Evolutionary conservation across 164 flowering plant genomes (phyloP).

Genomic region (Vitis vinifera): ASM3070453v1 NC_081808.1:11668501-11669000

Average conservation of each 20-base stretch:
- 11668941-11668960: constrained; percentile 82
- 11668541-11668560: constrained; percentile 68
- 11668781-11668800: constrained; percentile 57
- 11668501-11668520: background rate
- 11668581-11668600: constrained; percentile 44
- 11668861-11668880: constrained; percentile 69
- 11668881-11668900: constrained; percentile 53
- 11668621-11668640: constrained; percentile 35
- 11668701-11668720: constrained; percentile 53
- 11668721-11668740: constrained; percentile 64
- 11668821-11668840: constrained; percentile 55
- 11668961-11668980: background rate
- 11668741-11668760: constrained; percentile 33
- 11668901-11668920: constrained; percentile 46
- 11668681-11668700: constrained; percentile 50
- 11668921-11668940: constrained; percentile 65
- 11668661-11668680: constrained; percentile 61
- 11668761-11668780: constrained; percentile 27
- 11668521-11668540: constrained; percentile 58
- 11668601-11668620: constrained; percentile 44
- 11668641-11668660: constrained; percentile 64
- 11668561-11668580: constrained; percentile 70
- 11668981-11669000: too few species aligned
- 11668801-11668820: constrained; percentile 44
- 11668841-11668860: constrained; percentile 87